Evolutionary conservation across 306 rosid species (phyloP).

Genomic region (Dryas drummondii): DNA sequence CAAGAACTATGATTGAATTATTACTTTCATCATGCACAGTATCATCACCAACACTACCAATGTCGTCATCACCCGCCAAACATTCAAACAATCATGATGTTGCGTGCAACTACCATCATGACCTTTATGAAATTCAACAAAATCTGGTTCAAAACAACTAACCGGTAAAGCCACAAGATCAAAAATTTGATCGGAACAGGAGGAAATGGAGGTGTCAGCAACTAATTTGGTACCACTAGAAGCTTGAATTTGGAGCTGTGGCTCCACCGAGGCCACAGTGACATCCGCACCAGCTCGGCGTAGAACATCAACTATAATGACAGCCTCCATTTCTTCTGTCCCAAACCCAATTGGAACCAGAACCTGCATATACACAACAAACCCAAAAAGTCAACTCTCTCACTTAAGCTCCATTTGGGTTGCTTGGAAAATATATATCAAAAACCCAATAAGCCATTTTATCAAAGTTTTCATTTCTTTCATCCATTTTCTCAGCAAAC

Average conservation of each 20-base stretch:
- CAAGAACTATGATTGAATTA: background rate
- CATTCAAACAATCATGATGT: background rate
- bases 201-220: conserved; percentile 65
- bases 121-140: background rate
- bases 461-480: background rate
- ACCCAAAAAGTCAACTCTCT: background rate
- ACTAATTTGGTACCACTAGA: conserved; percentile 71
- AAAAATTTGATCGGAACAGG: conserved; percentile 63
- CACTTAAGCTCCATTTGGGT: background rate
- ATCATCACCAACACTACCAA: background rate
- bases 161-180: conserved; percentile 95
- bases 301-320: conserved; percentile 70
- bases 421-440: background rate
- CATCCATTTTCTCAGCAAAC: background rate
- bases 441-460: background rate
- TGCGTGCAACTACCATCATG: background rate
- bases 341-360: conserved; percentile 88
- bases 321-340: conserved; percentile 97
- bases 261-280: conserved; percentile 90
- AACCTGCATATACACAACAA: conserved; percentile 42
- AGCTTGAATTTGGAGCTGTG: conserved; percentile 71
- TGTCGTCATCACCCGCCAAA: background rate
- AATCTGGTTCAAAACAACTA: conserved; percentile 19
- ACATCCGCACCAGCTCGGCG: conserved; percentile 95
- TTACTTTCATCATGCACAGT: background rate